Conservation (phyloP, 129 eudicot genomes). For the Tanacetum coccineum region DNA sequence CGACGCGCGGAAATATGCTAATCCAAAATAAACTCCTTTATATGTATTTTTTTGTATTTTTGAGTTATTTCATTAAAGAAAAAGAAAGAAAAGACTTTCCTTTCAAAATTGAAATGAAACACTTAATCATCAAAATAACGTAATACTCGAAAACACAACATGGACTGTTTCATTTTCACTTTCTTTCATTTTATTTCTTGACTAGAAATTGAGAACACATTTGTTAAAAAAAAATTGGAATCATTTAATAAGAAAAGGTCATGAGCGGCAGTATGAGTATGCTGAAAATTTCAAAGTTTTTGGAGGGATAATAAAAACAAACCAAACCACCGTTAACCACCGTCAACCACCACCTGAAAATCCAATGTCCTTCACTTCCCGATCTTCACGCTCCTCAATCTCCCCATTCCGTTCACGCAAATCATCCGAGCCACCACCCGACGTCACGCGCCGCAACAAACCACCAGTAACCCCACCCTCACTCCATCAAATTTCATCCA, state of each 20-base stretch:
- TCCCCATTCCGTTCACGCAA: slow-evolving; percentile 64
- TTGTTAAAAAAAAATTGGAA: not conserved
- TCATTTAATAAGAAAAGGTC: not conserved
- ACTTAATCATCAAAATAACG: too few species aligned
- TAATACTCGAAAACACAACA: too few species aligned
- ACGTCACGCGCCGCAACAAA: slow-evolving; percentile 30
- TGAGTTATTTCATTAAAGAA: too few species aligned
- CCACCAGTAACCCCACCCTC: slow-evolving; percentile 15
- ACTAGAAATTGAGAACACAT: too few species aligned
- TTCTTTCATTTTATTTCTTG: too few species aligned
- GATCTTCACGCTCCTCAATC: slow-evolving; percentile 46
- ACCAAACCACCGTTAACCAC: slow-evolving; percentile 11
- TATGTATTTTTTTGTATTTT: too few species aligned
- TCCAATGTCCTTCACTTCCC: slow-evolving; percentile 40
- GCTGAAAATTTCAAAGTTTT: slow-evolving; percentile 40
- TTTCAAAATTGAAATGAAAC: too few species aligned
- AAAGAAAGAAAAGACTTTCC: too few species aligned
- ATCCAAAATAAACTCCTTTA: too few species aligned
- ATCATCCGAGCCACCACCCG: slow-evolving; percentile 33
- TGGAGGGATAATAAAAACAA: slow-evolving; percentile 40
- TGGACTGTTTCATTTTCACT: too few species aligned
- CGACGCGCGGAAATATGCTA: too few species aligned
- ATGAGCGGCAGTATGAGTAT: not conserved
- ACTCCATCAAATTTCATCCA: not conserved
- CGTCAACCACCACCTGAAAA: not conserved